A percentile compares a stretch with the other conserved stretches of the same genome.
phyloP scores from a whole-genome alignment of 768 basidiomycete species.

The Leccinum aurantiacum region DNA sequence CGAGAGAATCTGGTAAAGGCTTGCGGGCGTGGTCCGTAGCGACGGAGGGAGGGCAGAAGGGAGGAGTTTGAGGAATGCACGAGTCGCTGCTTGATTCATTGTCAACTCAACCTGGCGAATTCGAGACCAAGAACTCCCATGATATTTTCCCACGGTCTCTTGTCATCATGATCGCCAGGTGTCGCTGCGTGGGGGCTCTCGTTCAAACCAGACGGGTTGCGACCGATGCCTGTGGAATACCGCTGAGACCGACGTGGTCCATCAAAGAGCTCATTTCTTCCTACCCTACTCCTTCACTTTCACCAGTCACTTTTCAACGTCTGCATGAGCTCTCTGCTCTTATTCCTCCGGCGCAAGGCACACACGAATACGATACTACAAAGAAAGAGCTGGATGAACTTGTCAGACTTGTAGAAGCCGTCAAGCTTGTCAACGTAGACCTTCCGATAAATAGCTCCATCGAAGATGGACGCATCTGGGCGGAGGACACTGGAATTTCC shows the following conservation, averaged over 20 bases:
- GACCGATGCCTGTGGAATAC: conserved; percentile 64
- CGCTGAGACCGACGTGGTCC: conserved; percentile 74
- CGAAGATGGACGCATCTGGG: conserved; percentile 46
- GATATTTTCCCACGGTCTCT: conserved; percentile 13
- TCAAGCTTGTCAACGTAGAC: conserved; percentile 56
- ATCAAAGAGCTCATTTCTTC: conserved; percentile 74
- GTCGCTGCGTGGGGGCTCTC: background rate
- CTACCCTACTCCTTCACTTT: conserved; percentile 66
- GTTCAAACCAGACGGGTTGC: conserved; percentile 18
- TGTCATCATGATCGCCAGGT: conserved; percentile 10
- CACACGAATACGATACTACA: conserved; percentile 49
- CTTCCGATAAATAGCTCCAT: conserved; percentile 28
- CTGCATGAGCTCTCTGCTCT: conserved; percentile 77
- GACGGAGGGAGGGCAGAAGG: conserved; percentile 59
- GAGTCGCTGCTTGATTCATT: conserved; percentile 29
- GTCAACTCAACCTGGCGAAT: background rate
- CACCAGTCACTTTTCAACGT: conserved; percentile 54
- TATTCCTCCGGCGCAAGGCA: conserved; percentile 58
- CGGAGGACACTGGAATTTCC: conserved; percentile 37
- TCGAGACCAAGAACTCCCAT: background rate
- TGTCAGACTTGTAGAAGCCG: conserved; percentile 77
- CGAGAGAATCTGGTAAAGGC: conserved; percentile 71
- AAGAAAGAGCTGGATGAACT: conserved; percentile 68
- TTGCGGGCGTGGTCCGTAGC: conserved; percentile 56
- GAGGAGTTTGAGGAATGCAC: conserved; percentile 54